Percentiles rank a stretch among this genome's conserved stretches.
phyloP scores from a whole-genome alignment of 2,329 filamentous ascomycete species.

The Talaromyces marneffei region DNA sequence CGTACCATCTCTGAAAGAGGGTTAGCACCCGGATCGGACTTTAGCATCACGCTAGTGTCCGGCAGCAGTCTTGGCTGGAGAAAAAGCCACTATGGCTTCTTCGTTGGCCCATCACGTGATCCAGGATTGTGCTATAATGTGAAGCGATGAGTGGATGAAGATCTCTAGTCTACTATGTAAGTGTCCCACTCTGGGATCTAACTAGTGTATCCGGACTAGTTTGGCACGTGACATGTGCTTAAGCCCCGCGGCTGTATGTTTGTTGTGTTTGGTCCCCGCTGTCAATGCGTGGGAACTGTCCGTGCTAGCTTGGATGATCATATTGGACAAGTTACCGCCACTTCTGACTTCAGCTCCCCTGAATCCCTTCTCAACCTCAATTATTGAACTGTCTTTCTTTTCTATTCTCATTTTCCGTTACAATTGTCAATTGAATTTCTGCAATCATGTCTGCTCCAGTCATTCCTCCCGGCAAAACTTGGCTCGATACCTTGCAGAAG shows the following conservation, averaged over 20 bases:
- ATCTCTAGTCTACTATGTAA: too few relatives aligned
- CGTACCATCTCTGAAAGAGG: not conserved
- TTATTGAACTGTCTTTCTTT: not conserved
- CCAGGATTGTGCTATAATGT: too few relatives aligned
- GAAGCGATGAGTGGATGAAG: too few relatives aligned
- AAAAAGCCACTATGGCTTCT: not conserved
- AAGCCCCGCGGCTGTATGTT: not conserved
- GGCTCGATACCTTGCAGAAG: constrained; percentile 76
- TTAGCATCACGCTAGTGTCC: not conserved
- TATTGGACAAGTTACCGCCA: not conserved
- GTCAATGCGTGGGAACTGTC: not conserved
- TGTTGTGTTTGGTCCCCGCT: not conserved
- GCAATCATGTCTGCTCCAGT: constrained; percentile 46
- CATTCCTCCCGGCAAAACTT: constrained; percentile 63
- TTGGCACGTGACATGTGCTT: too few relatives aligned
- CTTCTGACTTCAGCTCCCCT: constrained; percentile 2
- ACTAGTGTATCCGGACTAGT: too few relatives aligned
- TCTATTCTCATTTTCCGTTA: not conserved
- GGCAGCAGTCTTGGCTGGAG: not conserved
- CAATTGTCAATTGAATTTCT: not conserved
- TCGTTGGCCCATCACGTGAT: not conserved
- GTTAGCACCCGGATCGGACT: not conserved
- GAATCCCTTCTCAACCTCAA: not conserved
- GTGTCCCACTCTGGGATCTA: too few relatives aligned
- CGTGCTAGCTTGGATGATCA: not conserved